Percentiles rank a stretch among this genome's conserved stretches.
Evolutionary conservation across 495 filamentous ascomycete species (phyloP).

Genomic region (Aspergillus olivimuriae): DNA sequence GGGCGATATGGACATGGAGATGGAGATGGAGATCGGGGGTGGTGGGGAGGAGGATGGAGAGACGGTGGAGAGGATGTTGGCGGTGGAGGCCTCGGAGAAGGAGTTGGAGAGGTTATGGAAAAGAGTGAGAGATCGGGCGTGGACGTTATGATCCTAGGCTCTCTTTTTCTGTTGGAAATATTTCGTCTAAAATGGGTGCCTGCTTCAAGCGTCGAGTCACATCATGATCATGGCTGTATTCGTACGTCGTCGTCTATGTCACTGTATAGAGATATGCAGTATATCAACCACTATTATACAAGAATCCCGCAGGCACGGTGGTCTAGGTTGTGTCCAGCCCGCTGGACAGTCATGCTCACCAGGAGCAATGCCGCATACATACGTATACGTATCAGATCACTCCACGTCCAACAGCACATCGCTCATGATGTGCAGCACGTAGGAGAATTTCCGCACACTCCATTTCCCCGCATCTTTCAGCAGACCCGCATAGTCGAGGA

Average conservation of each 20-base stretch:
- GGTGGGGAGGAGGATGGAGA: background rate
- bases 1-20: constrained; percentile 15
- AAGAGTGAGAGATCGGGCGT: constrained; percentile 8
- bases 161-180: background rate
- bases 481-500: constrained; percentile 45
- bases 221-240: no score
- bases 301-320: background rate
- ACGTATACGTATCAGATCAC: background rate
- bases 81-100: constrained; percentile 11
- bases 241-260: no score
- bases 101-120: constrained; percentile 14
- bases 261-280: no score
- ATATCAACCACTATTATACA: no score
- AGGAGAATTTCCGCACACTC: constrained; percentile 42
- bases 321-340: background rate
- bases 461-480: constrained; percentile 48
- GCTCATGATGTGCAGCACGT: constrained; percentile 49
- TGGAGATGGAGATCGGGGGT: constrained; percentile 5
- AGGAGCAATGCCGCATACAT: background rate
- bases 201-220: background rate
- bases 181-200: background rate
- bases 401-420: constrained; percentile 40
- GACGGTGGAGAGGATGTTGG: background rate
- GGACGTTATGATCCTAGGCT: constrained; percentile 1
- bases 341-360: background rate